These are phyloP conservation scores for Aspergillus pseudoglaucus DNA, from an alignment of 2,329 filamentous ascomycete species.

Conservation along the genomic window DNA sequence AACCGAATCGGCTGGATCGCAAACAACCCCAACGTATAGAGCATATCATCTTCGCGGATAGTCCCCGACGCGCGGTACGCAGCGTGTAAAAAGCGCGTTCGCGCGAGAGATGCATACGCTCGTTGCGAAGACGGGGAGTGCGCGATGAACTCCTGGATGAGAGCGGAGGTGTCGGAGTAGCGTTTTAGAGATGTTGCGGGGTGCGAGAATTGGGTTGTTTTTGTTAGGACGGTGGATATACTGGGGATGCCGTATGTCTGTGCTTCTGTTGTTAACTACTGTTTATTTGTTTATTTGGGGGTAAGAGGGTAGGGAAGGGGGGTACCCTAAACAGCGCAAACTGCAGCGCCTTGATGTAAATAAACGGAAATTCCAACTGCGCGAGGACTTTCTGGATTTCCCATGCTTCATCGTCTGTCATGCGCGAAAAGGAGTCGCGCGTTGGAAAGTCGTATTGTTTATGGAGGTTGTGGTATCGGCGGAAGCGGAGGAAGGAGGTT, in stretches of 20 bases:
- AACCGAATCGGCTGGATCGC: constrained; percentile 60
- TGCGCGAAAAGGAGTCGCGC: constrained; percentile 41
- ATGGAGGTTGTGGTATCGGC: constrained; percentile 19
- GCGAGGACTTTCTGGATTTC: constrained; percentile 42
- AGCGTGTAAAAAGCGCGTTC: constrained; percentile 59
- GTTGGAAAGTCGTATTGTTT: constrained; percentile 41
- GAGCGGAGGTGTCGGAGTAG: constrained; percentile 46
- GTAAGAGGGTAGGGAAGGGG: neutral
- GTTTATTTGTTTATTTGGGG: neutral
- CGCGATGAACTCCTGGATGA: constrained; percentile 45
- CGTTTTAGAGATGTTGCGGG: constrained; percentile 46
- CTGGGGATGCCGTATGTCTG: constrained; percentile 53
- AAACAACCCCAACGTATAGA: constrained; percentile 61
- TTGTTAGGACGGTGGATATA: constrained; percentile 45
- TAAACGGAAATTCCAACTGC: constrained; percentile 52
- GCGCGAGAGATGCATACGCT: constrained; percentile 48
- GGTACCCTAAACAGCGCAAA: constrained; percentile 54
- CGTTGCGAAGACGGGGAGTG: constrained; percentile 41
- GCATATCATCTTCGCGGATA: constrained; percentile 57
- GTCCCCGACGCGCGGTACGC: constrained; percentile 52
- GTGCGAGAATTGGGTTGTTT: constrained; percentile 45
- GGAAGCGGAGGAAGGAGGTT: too few species aligned
- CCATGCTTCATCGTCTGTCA: constrained; percentile 51
- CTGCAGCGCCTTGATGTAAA: constrained; percentile 46
- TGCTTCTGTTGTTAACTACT: neutral